Conservation (phyloP, 148 eudicot genomes). For the Rhododendron henanense region DNA sequence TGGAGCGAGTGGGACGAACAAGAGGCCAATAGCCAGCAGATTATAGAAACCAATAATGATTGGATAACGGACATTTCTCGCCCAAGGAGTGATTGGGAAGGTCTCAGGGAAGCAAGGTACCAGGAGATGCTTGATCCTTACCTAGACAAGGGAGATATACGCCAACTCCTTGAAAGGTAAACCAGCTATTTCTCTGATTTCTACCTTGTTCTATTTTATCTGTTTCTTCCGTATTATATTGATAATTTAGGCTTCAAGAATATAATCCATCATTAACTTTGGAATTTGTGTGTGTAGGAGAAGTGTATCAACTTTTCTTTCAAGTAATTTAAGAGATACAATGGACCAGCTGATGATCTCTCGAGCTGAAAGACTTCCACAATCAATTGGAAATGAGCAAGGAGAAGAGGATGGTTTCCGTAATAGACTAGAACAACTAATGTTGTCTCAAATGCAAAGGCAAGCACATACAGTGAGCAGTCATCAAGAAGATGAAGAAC, state of each 20-base stretch:
- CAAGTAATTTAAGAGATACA: constrained; percentile 53
- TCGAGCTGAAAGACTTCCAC: constrained; percentile 33
- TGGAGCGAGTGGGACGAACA: constrained; percentile 37
- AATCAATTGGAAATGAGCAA: background rate
- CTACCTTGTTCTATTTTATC: background rate
- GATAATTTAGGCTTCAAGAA: constrained; percentile 1
- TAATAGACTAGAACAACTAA: constrained; percentile 7
- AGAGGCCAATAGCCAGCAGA: constrained; percentile 3
- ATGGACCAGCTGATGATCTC: constrained; percentile 65
- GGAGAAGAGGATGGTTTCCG: constrained; percentile 20
- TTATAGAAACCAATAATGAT: constrained; percentile 34
- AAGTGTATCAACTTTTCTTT: constrained; percentile 66
- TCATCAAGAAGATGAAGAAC: constrained; percentile 5
- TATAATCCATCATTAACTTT: background rate
- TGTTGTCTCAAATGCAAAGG: background rate
- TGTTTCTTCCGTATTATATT: background rate
- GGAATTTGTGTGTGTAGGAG: constrained; percentile 33
- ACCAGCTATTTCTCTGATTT: background rate
- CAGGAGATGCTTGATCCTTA: constrained; percentile 58
- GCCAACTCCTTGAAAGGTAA: constrained; percentile 71
- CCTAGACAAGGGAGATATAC: constrained; percentile 56
- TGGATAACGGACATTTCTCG: constrained; percentile 73
- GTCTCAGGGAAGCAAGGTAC: constrained; percentile 67
- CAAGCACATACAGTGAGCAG: constrained; percentile 1
- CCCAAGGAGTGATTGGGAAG: constrained; percentile 87